Evolutionary conservation across 805 yeast species (phyloP).

Genomic region (Zygoascus bituminiphila): DNA sequence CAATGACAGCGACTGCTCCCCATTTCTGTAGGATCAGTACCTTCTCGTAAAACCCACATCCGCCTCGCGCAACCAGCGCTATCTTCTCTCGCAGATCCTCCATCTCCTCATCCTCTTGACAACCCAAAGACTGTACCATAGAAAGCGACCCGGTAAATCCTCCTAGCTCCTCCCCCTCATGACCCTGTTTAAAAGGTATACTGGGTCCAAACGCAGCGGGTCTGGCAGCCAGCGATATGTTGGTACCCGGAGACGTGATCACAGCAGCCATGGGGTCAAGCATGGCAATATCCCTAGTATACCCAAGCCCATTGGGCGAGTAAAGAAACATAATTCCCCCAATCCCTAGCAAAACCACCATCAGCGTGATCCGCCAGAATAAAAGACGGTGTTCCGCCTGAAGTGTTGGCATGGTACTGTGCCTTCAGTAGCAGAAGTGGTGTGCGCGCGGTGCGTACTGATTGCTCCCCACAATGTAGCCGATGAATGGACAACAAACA

Average conservation of each 20-base stretch:
- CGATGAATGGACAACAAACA: too few relatives aligned
- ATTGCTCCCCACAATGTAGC: background rate
- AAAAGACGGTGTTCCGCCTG: background rate
- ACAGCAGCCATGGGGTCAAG: slow-evolving; percentile 20
- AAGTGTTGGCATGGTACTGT: background rate
- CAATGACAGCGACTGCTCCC: slow-evolving; percentile 46
- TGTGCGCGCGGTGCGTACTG: too few relatives aligned
- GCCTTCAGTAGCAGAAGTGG: background rate
- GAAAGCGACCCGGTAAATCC: slow-evolving; percentile 21
- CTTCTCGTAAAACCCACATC: slow-evolving; percentile 48
- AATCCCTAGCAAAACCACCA: background rate
- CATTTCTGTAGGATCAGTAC: slow-evolving; percentile 36
- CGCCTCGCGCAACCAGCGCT: slow-evolving; percentile 40
- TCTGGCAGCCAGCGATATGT: slow-evolving; percentile 27
- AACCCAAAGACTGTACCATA: slow-evolving; percentile 20
- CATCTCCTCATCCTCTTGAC: slow-evolving; percentile 14
- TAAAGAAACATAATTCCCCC: slow-evolving; percentile 1
- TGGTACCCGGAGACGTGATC: slow-evolving; percentile 24
- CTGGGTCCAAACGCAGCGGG: slow-evolving; percentile 33
- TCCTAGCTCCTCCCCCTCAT: slow-evolving; percentile 8
- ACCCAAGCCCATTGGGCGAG: background rate
- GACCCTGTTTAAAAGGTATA: slow-evolving; percentile 13
- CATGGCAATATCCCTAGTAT: slow-evolving; percentile 10
- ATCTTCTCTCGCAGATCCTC: slow-evolving; percentile 23
- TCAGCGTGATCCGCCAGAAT: background rate